A percentile compares a stretch with the other conserved stretches of the same genome.
phyloP scores from a whole-genome alignment of 2,329 filamentous ascomycete genomes.

The Scopulariopsis brevicaulis region DNA sequence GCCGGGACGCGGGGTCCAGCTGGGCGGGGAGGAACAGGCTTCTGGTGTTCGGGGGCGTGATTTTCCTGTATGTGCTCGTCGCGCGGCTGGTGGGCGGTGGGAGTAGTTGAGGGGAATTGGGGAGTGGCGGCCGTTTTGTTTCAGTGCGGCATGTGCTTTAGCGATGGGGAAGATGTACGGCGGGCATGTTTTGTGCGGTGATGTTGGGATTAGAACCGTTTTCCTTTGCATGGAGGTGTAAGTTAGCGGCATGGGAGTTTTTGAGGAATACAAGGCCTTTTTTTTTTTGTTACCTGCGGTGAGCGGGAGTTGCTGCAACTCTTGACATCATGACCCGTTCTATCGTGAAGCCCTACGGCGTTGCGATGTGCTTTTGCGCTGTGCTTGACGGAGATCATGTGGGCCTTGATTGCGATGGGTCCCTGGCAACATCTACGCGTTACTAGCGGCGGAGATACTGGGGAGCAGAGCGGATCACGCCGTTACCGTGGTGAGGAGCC shows the following conservation, averaged over 20 bases:
- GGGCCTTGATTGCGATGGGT: no score
- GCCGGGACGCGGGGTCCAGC: slow-evolving; percentile 60
- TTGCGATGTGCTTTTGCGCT: no score
- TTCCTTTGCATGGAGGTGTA: not conserved
- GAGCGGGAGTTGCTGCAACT: not conserved
- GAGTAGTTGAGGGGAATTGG: not conserved
- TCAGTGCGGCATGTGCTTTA: not conserved
- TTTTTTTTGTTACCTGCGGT: not conserved
- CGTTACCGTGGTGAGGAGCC: no score
- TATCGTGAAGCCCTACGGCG: no score
- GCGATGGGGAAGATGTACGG: not conserved
- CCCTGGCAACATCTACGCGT: no score
- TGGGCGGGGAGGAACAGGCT: slow-evolving; percentile 77
- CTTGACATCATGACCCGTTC: no score
- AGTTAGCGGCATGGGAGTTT: not conserved
- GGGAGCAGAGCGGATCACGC: no score
- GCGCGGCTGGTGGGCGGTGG: slow-evolving; percentile 56
- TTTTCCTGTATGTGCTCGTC: slow-evolving; percentile 77
- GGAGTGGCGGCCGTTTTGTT: not conserved
- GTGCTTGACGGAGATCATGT: no score
- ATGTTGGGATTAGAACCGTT: not conserved
- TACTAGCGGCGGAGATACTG: no score
- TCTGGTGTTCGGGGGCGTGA: slow-evolving; percentile 53
- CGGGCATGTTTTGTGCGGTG: not conserved
- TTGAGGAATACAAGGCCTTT: not conserved